These are phyloP conservation scores for Gliomastix tumulicola DNA, from an alignment of 2,329 filamentous ascomycete genomes.

Conservation along the genomic window DNA sequence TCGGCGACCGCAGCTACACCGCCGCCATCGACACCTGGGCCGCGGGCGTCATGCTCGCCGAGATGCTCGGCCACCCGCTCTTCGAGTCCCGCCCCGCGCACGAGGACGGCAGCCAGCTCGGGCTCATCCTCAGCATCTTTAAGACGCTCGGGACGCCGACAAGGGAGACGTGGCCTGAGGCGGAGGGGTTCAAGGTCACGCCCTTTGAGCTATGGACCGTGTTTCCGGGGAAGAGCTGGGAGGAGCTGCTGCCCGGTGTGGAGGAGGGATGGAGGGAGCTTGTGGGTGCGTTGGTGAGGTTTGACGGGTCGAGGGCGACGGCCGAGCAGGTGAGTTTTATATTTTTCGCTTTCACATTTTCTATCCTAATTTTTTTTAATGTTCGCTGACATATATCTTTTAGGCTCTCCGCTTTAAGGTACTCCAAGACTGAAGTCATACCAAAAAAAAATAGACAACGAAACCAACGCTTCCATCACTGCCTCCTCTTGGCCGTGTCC, in stretches of 20 bases:
- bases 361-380: too few species aligned
- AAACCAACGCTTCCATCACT: slow-evolving; percentile 9
- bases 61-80: slow-evolving; percentile 59
- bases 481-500: slow-evolving; percentile 29
- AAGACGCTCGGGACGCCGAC: slow-evolving; percentile 84
- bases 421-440: too few species aligned
- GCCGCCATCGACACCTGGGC: slow-evolving; percentile 82
- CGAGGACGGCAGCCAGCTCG: slow-evolving; percentile 86
- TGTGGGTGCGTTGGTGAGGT: slow-evolving; percentile 62
- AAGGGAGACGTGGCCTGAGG: slow-evolving; percentile 76
- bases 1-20: slow-evolving; percentile 71
- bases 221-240: slow-evolving; percentile 64
- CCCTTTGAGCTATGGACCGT: slow-evolving; percentile 87
- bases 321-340: slow-evolving; percentile 43
- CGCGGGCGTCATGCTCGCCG: slow-evolving; percentile 75
- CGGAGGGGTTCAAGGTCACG: slow-evolving; percentile 55
- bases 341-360: too few species aligned
- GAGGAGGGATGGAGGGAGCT: slow-evolving; percentile 55
- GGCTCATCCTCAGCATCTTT: slow-evolving; percentile 88
- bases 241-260: slow-evolving; percentile 57
- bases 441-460: not conserved
- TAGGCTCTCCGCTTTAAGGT: too few species aligned
- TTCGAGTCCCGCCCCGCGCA: slow-evolving; percentile 70
- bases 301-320: slow-evolving; percentile 62
- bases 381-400: too few species aligned